A percentile compares a stretch with the other conserved stretches of the same genome.
These are phyloP conservation scores for Geranomyces michiganensis DNA, from an alignment of 192 early-diverging fungal species.

Conservation along the genomic window DNA sequence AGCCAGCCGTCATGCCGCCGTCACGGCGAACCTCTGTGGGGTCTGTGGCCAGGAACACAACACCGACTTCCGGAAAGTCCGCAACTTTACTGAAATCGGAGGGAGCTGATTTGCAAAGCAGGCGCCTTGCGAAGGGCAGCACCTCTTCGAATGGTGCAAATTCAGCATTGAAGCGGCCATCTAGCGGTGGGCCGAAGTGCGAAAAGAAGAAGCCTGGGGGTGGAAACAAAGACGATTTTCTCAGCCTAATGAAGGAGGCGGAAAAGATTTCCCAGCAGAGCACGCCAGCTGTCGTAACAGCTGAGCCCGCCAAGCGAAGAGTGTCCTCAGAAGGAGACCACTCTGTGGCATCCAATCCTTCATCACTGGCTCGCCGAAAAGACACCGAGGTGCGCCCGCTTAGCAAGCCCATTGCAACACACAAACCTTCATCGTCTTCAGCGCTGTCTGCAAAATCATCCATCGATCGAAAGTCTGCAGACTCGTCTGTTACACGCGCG, in stretches of 20 bases:
- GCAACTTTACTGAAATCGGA: background rate
- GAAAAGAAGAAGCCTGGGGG: background rate
- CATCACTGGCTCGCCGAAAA: no score
- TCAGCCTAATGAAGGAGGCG: constrained; percentile 30
- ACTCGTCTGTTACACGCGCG: background rate
- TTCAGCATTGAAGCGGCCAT: background rate
- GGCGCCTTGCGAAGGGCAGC: background rate
- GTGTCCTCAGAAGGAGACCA: no score
- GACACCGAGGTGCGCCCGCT: no score
- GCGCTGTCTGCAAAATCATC: no score
- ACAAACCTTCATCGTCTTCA: no score
- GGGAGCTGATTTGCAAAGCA: background rate
- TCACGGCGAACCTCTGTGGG: background rate
- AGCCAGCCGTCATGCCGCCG: background rate
- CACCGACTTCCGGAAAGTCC: background rate
- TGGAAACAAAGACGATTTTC: constrained; percentile 19
- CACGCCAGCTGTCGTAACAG: background rate
- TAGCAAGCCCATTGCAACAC: no score
- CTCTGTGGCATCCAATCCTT: no score
- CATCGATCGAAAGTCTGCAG: no score
- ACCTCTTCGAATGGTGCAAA: background rate
- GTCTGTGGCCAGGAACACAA: background rate
- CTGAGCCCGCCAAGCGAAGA: background rate
- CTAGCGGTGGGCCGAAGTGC: background rate
- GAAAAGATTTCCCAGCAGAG: constrained; percentile 24